phyloP scores from a whole-genome alignment of 306 rosid species.

The Lathyrus oleraceus region DNA sequence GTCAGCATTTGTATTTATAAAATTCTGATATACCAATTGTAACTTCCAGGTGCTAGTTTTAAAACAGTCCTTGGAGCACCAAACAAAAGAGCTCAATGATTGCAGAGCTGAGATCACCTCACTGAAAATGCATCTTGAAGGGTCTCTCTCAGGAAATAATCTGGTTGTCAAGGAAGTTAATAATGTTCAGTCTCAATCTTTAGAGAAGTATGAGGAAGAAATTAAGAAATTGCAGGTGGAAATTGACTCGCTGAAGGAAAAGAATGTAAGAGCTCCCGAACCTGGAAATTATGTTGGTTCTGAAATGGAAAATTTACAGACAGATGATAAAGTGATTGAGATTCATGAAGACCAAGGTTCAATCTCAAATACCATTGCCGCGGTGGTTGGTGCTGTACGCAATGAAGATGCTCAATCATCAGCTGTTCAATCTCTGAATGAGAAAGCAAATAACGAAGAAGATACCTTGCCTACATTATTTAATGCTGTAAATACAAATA shows the following conservation, averaged over 20 bases:
- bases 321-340: conserved; percentile 67
- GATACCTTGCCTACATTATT: conserved; percentile 47
- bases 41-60: conserved; percentile 67
- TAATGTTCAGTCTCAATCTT: conserved; percentile 50
- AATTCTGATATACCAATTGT: conserved; percentile 32
- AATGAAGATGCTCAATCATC: conserved; percentile 47
- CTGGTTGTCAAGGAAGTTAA: conserved; percentile 46
- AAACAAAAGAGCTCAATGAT: conserved; percentile 74
- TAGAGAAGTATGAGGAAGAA: conserved; percentile 78
- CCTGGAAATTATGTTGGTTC: conserved; percentile 41
- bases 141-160: conserved; percentile 54
- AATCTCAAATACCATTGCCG: conserved; percentile 44
- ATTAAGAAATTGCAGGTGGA: conserved; percentile 71
- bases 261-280: conserved; percentile 40
- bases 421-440: conserved; percentile 43
- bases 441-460: conserved; percentile 42
- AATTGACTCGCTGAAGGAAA: conserved; percentile 65
- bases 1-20: conserved; percentile 20
- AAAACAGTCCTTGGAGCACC: conserved; percentile 77
- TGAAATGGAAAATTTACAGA: conserved; percentile 46
- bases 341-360: conserved; percentile 71
- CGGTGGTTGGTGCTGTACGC: conserved; percentile 38
- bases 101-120: conserved; percentile 89
- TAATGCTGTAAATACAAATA: conserved; percentile 41
- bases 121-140: conserved; percentile 82